These are phyloP conservation scores for Colletotrichum lindemuthianum DNA, from an alignment of 2,329 filamentous ascomycete species.

Conservation along the genomic window DNA sequence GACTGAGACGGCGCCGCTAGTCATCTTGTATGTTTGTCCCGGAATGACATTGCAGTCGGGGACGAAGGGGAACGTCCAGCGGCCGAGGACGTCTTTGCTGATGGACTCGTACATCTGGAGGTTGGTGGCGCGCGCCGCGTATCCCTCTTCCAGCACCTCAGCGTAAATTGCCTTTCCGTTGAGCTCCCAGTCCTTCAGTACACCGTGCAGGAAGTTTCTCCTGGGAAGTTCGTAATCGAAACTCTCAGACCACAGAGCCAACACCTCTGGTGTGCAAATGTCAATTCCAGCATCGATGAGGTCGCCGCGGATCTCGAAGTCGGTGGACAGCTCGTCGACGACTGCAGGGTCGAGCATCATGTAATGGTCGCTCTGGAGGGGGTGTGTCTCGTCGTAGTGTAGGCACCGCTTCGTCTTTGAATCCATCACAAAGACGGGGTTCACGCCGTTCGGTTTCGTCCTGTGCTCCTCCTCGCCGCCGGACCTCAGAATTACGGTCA, in stretches of 20 bases:
- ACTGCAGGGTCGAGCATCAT: conserved; percentile 82
- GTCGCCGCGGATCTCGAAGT: conserved; percentile 87
- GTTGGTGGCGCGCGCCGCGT: conserved; percentile 86
- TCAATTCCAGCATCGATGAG: conserved; percentile 95
- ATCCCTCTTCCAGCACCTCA: conserved; percentile 83
- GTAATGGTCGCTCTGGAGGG: conserved; percentile 71
- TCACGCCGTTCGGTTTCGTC: conserved; percentile 79
- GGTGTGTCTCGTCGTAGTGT: conserved; percentile 92
- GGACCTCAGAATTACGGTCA: conserved; percentile 92
- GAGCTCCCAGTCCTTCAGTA: conserved; percentile 95
- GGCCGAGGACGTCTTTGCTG: conserved; percentile 83
- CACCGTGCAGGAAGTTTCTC: conserved; percentile 88
- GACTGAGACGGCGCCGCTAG: conserved; percentile 77
- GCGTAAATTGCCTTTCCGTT: conserved; percentile 98
- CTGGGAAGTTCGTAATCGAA: conserved; percentile 95
- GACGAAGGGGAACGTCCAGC: conserved; percentile 89
- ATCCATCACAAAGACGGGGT: conserved; percentile 88
- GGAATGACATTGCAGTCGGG: conserved; percentile 88
- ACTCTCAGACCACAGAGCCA: conserved; percentile 95
- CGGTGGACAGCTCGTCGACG: conserved; percentile 73
- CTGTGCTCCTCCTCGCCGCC: conserved; percentile 76
- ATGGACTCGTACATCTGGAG: conserved; percentile 91
- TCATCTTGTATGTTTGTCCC: conserved; percentile 79
- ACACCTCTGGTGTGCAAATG: conserved; percentile 95
- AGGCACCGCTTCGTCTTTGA: conserved; percentile 82